phyloP scores from a whole-genome alignment of 345 rosid species.

The Pelargonium nanum region DNA sequence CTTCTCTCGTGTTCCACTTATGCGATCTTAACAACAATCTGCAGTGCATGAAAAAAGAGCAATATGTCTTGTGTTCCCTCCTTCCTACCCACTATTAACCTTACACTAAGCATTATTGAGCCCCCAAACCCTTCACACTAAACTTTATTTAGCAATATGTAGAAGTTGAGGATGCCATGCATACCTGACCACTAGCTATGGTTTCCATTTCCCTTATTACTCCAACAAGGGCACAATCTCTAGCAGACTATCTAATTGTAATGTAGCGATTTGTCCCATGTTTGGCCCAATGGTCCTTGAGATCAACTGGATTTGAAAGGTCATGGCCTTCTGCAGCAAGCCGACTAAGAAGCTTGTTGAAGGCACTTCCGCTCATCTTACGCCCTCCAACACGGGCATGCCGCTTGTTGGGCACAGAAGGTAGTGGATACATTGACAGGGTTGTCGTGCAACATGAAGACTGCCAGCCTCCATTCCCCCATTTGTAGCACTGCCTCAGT shows the following conservation, averaged over 20 bases:
- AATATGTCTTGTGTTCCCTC: too few species aligned
- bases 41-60: too few species aligned
- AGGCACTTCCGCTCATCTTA: slow-evolving; percentile 98
- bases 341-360: slow-evolving; percentile 85
- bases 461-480: slow-evolving; percentile 99
- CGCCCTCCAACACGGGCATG: slow-evolving; percentile 92
- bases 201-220: too few species aligned
- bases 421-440: slow-evolving; percentile 76
- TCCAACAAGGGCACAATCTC: too few species aligned
- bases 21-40: too few species aligned
- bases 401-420: slow-evolving; percentile 75
- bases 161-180: too few species aligned
- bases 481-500: slow-evolving; percentile 90
- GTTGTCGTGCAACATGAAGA: slow-evolving; percentile 96
- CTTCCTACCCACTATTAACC: too few species aligned
- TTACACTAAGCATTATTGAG: too few species aligned
- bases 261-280: slow-evolving; percentile 36
- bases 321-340: slow-evolving; percentile 73
- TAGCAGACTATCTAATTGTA: slow-evolving; percentile 22
- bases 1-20: too few species aligned
- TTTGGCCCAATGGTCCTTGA: slow-evolving; percentile 72
- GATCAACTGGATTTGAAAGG: slow-evolving; percentile 59
- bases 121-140: too few species aligned
- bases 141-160: too few species aligned
- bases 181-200: too few species aligned